Evolutionary conservation across 179 eudicot species (phyloP), one percentile per base, ranked within the genome.

Genomic region (Sideroxylon spinosum): DNA sequence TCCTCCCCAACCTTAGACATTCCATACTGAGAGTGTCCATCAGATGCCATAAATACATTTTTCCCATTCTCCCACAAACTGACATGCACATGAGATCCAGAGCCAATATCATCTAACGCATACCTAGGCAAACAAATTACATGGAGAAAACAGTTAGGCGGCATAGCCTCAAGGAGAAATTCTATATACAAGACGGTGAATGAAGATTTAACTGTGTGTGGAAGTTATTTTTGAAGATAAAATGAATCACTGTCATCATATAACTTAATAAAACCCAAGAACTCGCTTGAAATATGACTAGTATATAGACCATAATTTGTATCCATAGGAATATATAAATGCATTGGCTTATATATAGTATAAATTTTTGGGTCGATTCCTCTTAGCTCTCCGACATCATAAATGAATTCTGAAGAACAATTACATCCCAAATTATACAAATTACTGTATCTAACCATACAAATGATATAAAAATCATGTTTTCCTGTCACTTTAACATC

Each of bases 1-100:
- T 94, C 91, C 85, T 92, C 95, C 65, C 99, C 99, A 52, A 88
- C 57, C 85, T 85, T 85, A 37, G 98, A 94, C 91, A 96, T 92
- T 79, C 98, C 99, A 71, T 90, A 84, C 71, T 11, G 64, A 74
- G 80, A 77, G 65, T 86, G 84, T 67, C 86, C 97, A 78, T 78
- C 82, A 48, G 86, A 73, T 71, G 92, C 98, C 89, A 87, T 90
- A 80, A 96, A 96, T 71, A 96, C 92, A 85, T 96, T 96, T 61
- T 85, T 81, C 46, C 93, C 97, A 81, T 92, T 88, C 81, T 85
- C 82, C 86, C 90, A 92, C 87, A 96, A 85, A 84, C 98, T 96
- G 80, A 96, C 75, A 84, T 96, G 99, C 84, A 96, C 99, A 80
- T 96, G 99, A 63, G 96, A 94, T 80, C 98, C 98, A 57, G 99